A percentile compares a stretch with the other conserved stretches of the same genome.
Evolutionary conservation across 805 yeast genomes (phyloP).

Genomic region (Ogataea philodendri): DNA sequence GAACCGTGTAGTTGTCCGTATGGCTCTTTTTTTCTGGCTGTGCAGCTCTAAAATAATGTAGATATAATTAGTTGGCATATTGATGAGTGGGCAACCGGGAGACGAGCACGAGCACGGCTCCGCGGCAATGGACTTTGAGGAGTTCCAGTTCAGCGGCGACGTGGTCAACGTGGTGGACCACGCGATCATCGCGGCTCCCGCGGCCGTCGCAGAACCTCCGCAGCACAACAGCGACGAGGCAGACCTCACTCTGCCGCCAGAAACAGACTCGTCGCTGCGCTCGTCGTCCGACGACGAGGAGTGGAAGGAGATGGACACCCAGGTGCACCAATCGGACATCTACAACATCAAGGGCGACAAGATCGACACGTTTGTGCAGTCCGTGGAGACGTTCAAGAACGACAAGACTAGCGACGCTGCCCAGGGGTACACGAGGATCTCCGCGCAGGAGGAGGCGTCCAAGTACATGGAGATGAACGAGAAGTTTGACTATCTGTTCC

Average conservation of each 20-base stretch:
- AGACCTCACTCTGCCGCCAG: background rate
- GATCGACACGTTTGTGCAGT: conserved; percentile 39
- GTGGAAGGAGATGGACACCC: conserved; percentile 88
- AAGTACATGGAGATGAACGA: conserved; percentile 53
- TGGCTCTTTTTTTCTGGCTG: conserved; percentile 3
- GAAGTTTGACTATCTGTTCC: conserved; percentile 52
- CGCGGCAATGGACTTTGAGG: conserved; percentile 33
- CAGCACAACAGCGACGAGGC: no score
- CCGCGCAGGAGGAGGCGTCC: conserved; percentile 81
- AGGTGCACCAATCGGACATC: conserved; percentile 64
- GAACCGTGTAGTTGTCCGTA: no score
- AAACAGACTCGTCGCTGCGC: background rate
- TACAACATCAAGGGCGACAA: conserved; percentile 79
- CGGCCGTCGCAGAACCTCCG: no score
- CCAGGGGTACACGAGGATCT: conserved; percentile 84
- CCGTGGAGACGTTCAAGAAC: conserved; percentile 26
- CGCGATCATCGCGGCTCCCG: conserved; percentile 12
- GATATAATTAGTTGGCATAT: no score
- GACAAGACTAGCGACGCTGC: conserved; percentile 42
- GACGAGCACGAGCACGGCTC: background rate
- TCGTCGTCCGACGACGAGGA: conserved; percentile 41
- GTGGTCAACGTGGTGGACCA: conserved; percentile 22
- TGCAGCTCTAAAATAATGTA: no score
- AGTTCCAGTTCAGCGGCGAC: conserved; percentile 26
- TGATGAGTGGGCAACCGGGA: no score